Conservation (phyloP, 2,329 filamentous ascomycete species). For the Aspergillus pseudoglaucus region DNA sequence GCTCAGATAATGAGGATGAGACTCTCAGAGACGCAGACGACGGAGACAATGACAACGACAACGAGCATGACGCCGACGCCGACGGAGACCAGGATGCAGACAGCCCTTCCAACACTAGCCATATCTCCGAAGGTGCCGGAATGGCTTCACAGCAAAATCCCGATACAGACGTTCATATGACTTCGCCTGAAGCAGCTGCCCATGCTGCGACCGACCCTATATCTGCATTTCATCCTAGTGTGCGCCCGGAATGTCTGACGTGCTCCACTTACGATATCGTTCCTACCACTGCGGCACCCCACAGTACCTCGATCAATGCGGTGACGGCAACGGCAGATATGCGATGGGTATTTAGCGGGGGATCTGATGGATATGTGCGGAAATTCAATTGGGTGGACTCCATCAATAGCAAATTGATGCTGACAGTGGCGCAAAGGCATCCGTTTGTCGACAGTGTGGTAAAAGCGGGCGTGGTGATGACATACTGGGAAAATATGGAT, state of each 20-base stretch:
- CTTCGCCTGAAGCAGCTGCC: constrained; percentile 39
- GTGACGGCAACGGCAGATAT: constrained; percentile 88
- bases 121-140: constrained; percentile 31
- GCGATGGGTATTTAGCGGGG: constrained; percentile 90
- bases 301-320: constrained; percentile 91
- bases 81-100: constrained; percentile 31
- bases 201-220: constrained; percentile 25
- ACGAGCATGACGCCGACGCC: constrained; percentile 29
- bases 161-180: constrained; percentile 43
- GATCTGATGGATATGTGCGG: constrained; percentile 88
- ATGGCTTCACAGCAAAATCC: constrained; percentile 40
- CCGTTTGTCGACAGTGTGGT: constrained; percentile 96
- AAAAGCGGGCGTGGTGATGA: constrained; percentile 88
- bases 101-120: constrained; percentile 35
- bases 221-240: constrained; percentile 51
- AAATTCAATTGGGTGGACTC: constrained; percentile 96
- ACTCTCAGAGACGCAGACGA: constrained; percentile 40
- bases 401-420: constrained; percentile 84
- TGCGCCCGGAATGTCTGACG: constrained; percentile 71
- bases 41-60: constrained; percentile 32
- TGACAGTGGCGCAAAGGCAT: constrained; percentile 92
- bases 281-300: constrained; percentile 91
- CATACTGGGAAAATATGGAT: constrained; percentile 98
- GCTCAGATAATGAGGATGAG: constrained; percentile 45
- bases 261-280: constrained; percentile 88